phyloP scores from a whole-genome alignment of 768 basidiomycete genomes.

The Russula abietina region DNA sequence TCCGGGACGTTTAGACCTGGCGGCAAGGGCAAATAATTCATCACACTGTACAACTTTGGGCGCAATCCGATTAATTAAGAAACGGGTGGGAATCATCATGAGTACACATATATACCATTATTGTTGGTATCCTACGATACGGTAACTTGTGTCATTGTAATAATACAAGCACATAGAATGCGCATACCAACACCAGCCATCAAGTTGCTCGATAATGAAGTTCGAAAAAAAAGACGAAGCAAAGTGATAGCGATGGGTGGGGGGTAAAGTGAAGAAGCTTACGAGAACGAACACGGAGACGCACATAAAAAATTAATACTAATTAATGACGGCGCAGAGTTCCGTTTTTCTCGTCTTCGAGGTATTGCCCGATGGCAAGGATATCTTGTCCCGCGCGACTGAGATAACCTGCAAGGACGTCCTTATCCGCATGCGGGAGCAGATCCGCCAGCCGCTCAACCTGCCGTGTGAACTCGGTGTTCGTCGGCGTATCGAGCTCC shows the following conservation, averaged over 20 bases:
- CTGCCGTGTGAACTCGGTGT: conserved; percentile 54
- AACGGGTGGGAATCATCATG: neutral
- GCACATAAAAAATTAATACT: conserved; percentile 19
- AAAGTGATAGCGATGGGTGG: neutral
- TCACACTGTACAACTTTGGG: neutral
- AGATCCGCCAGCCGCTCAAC: conserved; percentile 66
- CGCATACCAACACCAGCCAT: conserved; percentile 6
- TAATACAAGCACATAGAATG: conserved; percentile 10
- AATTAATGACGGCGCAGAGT: conserved; percentile 37
- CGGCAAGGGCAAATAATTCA: conserved; percentile 14
- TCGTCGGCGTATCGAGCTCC: neutral
- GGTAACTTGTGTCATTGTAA: conserved; percentile 6
- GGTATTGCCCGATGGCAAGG: conserved; percentile 78
- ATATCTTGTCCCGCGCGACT: conserved; percentile 73
- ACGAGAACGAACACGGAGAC: conserved; percentile 12
- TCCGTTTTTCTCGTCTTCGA: conserved; percentile 80
- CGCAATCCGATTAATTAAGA: neutral
- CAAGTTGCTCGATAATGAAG: conserved; percentile 1
- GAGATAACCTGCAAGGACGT: conserved; percentile 63
- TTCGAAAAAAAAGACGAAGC: neutral
- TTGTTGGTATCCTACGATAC: conserved; percentile 10
- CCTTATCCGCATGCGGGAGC: conserved; percentile 66
- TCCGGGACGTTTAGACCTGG: conserved; percentile 44
- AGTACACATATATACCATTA: conserved; percentile 17
- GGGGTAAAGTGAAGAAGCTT: neutral